A percentile compares a stretch with the other conserved stretches of the same genome.
phyloP scores from a whole-genome alignment of 306 rosid genomes.

The Inga laurina region DNA sequence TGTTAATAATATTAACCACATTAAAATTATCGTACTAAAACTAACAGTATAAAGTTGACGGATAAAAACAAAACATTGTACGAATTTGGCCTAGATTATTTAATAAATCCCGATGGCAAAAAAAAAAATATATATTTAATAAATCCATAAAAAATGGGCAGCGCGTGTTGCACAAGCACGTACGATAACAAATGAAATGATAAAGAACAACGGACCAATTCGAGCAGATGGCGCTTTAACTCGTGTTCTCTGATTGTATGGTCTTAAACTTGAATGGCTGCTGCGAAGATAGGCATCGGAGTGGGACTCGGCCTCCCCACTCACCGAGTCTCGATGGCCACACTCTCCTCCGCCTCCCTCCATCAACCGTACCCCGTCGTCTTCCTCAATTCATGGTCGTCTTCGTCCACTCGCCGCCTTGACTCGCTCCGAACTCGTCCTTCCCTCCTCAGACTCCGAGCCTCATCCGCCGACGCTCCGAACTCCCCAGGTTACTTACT shows the following conservation, averaged over 20 bases:
- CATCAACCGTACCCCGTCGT: constrained; percentile 48
- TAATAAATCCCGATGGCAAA: no score
- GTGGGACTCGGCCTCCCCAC: constrained; percentile 46
- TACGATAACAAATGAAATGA: not conserved
- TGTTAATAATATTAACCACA: no score
- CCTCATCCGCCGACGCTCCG: constrained; percentile 47
- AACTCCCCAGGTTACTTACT: constrained; percentile 52
- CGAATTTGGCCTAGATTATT: no score
- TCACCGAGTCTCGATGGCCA: constrained; percentile 57
- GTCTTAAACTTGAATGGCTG: constrained; percentile 67
- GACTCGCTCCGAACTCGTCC: constrained; percentile 44
- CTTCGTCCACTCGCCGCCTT: constrained; percentile 35
- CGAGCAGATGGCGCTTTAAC: not conserved
- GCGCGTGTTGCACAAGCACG: not conserved
- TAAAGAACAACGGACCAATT: not conserved
- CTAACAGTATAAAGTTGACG: no score
- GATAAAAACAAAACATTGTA: no score
- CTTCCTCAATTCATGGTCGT: constrained; percentile 38
- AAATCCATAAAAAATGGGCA: not conserved
- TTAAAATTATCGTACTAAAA: no score
- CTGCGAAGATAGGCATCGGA: constrained; percentile 70
- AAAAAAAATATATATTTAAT: no score
- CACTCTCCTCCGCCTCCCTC: constrained; percentile 36
- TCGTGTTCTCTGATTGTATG: constrained; percentile 49
- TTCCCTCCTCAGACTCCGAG: constrained; percentile 48